Evolutionary conservation across 768 basidiomycete species (phyloP).

Genomic region (Lactarius sp.): DNA sequence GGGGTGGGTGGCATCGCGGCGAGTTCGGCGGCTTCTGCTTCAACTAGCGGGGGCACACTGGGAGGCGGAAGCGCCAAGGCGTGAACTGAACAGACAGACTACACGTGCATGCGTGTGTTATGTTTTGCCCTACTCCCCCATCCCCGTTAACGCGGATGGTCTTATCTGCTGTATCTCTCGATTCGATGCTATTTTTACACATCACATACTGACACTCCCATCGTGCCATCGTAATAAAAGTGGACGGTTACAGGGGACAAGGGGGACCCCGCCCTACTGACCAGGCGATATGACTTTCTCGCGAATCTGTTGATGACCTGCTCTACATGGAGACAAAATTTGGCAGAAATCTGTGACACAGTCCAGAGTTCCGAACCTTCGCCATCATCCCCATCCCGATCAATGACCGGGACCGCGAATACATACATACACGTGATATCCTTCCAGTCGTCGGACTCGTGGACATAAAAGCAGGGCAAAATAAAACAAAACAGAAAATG

Average conservation of each 20-base stretch:
- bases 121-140: neutral
- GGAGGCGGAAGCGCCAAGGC: slow-evolving; percentile 5
- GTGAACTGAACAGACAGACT: neutral
- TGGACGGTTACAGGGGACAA: neutral
- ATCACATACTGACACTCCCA: neutral
- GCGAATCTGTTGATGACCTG: neutral
- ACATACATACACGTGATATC: slow-evolving; percentile 19
- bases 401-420: neutral
- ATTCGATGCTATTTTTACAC: neutral
- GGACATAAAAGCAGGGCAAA: neutral
- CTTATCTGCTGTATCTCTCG: neutral
- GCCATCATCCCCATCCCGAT: neutral
- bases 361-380: neutral
- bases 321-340: slow-evolving; percentile 10
- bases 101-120: neutral
- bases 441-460: slow-evolving; percentile 14
- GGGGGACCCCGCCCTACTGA: neutral
- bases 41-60: neutral
- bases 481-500: too few relatives aligned
- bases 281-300: neutral
- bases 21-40: neutral
- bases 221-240: neutral
- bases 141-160: neutral
- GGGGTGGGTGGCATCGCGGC: neutral
- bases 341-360: neutral